Evolutionary conservation across 352 stramenopile genomes (phyloP).

Genomic region (Phytophthora foliorum): DNA sequence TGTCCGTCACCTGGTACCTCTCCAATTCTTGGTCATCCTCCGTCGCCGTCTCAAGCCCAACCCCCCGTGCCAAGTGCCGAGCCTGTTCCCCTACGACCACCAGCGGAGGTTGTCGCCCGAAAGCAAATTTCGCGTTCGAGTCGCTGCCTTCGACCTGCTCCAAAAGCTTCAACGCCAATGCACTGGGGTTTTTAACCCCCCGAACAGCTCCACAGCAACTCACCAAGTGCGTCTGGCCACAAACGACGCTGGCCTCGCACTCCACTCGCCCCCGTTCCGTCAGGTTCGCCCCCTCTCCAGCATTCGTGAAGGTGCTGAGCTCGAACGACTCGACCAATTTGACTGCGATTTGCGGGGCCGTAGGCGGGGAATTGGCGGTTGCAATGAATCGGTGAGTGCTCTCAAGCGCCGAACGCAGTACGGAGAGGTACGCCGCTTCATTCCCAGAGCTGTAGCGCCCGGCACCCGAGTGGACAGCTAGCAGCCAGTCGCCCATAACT

Average conservation of each 20-base stretch:
- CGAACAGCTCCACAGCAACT: conserved; percentile 55
- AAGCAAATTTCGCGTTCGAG: conserved; percentile 24
- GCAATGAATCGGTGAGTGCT: conserved; percentile 22
- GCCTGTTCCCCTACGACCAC: conserved; percentile 66
- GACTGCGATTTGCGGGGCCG: conserved; percentile 39
- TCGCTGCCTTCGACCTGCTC: conserved; percentile 20
- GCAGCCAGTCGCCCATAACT: conserved; percentile 58
- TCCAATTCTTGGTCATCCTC: conserved; percentile 29
- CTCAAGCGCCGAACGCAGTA: conserved; percentile 50
- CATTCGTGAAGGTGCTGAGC: conserved; percentile 62
- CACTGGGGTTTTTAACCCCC: conserved; percentile 60
- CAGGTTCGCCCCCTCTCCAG: conserved; percentile 63
- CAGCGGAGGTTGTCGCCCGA: conserved; percentile 63
- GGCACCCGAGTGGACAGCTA: conserved; percentile 73
- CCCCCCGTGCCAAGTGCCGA: conserved; percentile 35
- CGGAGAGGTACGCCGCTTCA: conserved; percentile 52
- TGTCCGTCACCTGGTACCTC: conserved; percentile 52
- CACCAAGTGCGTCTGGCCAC: conserved; percentile 47
- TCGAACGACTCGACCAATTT: conserved; percentile 60
- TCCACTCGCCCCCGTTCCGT: conserved; percentile 58
- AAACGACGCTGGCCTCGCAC: conserved; percentile 67
- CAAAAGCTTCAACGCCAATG: conserved; percentile 55
- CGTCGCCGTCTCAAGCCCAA: conserved; percentile 51
- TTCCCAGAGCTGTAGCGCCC: conserved; percentile 47
- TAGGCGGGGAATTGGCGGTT: conserved; percentile 6